Base-by-base conservation (phyloP, 2,329 filamentous ascomycete species). In the Ploettnerulaceae sp. region DNA sequence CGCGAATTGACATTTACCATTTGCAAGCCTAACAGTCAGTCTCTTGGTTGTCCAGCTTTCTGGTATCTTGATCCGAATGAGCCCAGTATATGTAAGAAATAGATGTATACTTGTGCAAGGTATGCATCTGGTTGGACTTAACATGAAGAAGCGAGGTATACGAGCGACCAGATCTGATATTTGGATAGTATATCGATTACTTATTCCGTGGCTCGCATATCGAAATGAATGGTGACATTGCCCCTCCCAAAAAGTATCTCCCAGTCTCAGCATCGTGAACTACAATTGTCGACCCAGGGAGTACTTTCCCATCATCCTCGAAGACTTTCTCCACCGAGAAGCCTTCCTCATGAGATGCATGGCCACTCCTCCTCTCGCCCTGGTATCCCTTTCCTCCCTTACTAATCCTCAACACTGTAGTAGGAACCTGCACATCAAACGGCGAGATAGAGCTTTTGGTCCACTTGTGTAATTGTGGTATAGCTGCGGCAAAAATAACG, bases 241-340 rank as follows among this genome's bases (percentile, higher is more conserved):
- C 33, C 25, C 61, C 55, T 12, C 62, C 61, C 26, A 66, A 34
- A 35, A 64, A 67, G 36, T 63, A 49, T 26, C 52, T 60, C n/a
- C 61, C 63, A 1, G 57, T 64, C 48, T 52, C 43, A 2, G 52
- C 51, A 58, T 67, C 64, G 47, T 65, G 61, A 11, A 66, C 53
- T 3, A 48, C 61, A 26, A 56, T 48, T 1, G 63, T 64, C 3
- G 58, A 51, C 12, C 52, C 55, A 6, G 54, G 55, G 21, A 64
- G 45, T 2, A 56, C 46, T 41, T 54, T 60, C 1, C 57, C 63
- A 28, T 64, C 58, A 52, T 68, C 66, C 39, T 68, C 66, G 11
- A 67, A 51, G 17, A 65, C 31, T 25, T 63, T 67, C n/a, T 55
- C 51, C 28, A 63, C 52, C 11, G 51, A 31, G 37, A 53, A 59